These are phyloP conservation scores for Apophysomyces sp. DNA, from an alignment of 371 early-diverging fungal species.

Conservation along the genomic window DNA sequence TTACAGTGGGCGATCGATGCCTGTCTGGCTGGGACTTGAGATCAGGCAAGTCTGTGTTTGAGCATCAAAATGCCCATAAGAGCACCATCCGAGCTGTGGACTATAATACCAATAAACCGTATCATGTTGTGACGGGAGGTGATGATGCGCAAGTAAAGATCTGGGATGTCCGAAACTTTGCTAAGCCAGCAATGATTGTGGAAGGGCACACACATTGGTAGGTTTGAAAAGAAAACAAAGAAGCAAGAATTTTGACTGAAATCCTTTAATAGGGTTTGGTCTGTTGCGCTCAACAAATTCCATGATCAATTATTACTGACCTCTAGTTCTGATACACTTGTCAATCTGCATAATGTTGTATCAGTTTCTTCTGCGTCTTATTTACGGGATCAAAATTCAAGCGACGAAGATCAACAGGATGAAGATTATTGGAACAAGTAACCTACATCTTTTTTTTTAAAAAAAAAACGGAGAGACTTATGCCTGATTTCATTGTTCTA, in stretches of 20 bases:
- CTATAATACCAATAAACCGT: constrained; percentile 83
- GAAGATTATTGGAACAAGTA: constrained; percentile 23
- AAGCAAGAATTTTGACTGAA: not conserved
- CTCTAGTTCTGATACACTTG: constrained; percentile 81
- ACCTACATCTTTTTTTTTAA: not conserved
- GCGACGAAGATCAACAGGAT: constrained; percentile 30
- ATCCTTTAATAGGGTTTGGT: constrained; percentile 66
- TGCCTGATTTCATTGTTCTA: not conserved
- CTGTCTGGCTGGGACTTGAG: constrained; percentile 77
- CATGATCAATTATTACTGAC: constrained; percentile 91
- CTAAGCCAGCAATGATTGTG: constrained; percentile 57
- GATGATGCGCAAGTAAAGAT: constrained; percentile 82
- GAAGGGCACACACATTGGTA: constrained; percentile 87
- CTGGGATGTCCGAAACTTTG: constrained; percentile 77
- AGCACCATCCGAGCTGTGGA: constrained; percentile 73
- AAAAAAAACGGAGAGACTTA: no score
- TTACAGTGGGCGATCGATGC: constrained; percentile 54
- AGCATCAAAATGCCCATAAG: constrained; percentile 60
- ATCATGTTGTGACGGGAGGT: constrained; percentile 80
- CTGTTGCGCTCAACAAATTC: constrained; percentile 78
- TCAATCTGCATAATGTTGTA: constrained; percentile 80
- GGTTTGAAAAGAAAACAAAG: not conserved
- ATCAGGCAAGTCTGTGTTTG: constrained; percentile 41
- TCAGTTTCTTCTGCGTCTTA: constrained; percentile 80
- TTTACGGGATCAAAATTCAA: constrained; percentile 32